A percentile compares a stretch with the other conserved stretches of the same genome.
Conservation (phyloP, 2,329 filamentous ascomycete genomes). For the Magnaporthiopsis poae region DNA sequence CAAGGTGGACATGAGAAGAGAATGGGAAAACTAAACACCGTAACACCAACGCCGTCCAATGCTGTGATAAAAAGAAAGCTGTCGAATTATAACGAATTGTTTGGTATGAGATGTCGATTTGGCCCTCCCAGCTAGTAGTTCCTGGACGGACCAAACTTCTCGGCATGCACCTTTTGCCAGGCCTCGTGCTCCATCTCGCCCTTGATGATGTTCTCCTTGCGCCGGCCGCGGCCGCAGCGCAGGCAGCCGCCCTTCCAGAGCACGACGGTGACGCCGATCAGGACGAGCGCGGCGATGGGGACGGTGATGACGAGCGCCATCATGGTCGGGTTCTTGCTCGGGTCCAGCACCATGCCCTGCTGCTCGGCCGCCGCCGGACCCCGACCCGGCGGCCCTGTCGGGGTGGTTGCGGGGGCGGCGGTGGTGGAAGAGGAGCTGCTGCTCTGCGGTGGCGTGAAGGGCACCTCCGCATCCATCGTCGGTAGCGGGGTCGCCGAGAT, state of each 20-base stretch:
- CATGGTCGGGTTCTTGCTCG: conserved; percentile 8
- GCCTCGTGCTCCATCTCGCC: conserved; percentile 9
- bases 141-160: conserved; percentile 9
- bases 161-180: conserved; percentile 9
- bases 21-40: neutral
- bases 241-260: conserved; percentile 8
- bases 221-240: neutral
- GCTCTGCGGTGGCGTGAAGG: neutral
- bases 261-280: conserved; percentile 4
- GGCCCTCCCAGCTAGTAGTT: conserved; percentile 4
- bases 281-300: neutral
- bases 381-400: neutral
- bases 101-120: neutral
- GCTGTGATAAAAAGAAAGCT: neutral
- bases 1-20: neutral
- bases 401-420: no score
- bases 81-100: neutral
- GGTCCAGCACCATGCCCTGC: conserved; percentile 7
- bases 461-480: conserved; percentile 1
- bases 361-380: neutral
- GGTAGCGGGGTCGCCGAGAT: conserved; percentile 2
- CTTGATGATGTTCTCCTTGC: conserved; percentile 5
- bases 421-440: no score
- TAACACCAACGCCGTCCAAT: neutral
- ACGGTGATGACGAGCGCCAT: conserved; percentile 7